Percentiles rank a stretch among this genome's conserved stretches.
These are phyloP conservation scores for Termitomyces sp. DNA, from an alignment of 768 basidiomycete species.

Conservation along the genomic window DNA sequence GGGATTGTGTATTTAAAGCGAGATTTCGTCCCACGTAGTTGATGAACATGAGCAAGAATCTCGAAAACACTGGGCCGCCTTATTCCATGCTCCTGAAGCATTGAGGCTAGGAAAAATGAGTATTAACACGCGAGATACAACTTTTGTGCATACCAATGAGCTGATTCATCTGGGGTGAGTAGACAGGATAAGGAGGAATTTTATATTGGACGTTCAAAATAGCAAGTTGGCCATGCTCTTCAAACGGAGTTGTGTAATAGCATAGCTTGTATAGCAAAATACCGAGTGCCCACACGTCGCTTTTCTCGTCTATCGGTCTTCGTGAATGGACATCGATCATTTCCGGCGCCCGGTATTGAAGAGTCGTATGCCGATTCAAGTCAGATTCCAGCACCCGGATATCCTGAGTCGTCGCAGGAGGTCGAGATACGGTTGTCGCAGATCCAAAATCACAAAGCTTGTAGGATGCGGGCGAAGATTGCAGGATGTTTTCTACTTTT, in stretches of 20 bases:
- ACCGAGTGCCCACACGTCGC: conserved; percentile 97
- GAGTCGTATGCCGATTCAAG: conserved; percentile 89
- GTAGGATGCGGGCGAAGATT: conserved; percentile 76
- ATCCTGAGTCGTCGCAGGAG: conserved; percentile 77
- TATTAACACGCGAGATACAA: conserved; percentile 1
- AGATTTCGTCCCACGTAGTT: conserved; percentile 82
- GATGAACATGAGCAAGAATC: conserved; percentile 76
- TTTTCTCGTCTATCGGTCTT: conserved; percentile 86
- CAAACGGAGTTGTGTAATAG: conserved; percentile 99
- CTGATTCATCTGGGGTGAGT: conserved; percentile 76
- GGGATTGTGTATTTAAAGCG: conserved; percentile 64
- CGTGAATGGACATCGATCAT: conserved; percentile 91
- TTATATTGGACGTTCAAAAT: conserved; percentile 96
- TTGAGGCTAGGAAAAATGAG: conserved; percentile 53
- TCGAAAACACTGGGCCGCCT: conserved; percentile 89
- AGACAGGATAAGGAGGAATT: conserved; percentile 83
- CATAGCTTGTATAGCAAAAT: conserved; percentile 97
- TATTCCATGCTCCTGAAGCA: conserved; percentile 87
- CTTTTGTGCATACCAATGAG: conserved; percentile 59
- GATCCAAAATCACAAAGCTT: conserved; percentile 99
- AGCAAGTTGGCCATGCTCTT: conserved; percentile 94
- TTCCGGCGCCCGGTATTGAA: conserved; percentile 98
- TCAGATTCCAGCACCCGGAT: conserved; percentile 86
- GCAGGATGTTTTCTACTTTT: conserved; percentile 98
- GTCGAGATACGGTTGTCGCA: conserved; percentile 67